Evolutionary conservation across 352 stramenopile species (phyloP).

Genomic region (Hyaloperonospora brassicae): DNA sequence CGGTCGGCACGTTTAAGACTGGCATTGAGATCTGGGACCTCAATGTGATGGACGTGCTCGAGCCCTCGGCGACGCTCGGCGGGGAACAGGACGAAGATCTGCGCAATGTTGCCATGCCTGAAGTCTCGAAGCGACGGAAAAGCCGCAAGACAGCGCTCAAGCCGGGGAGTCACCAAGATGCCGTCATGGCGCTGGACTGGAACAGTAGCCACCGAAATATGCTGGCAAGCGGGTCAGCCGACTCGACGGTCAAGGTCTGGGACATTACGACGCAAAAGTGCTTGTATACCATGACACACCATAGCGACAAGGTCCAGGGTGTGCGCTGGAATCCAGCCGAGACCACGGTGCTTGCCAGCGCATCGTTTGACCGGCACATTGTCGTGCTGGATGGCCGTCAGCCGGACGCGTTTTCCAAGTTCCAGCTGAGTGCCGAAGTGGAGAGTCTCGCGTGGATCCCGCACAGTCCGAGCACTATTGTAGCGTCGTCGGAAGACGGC

Average conservation of each 20-base stretch:
- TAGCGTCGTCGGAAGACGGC: conserved; percentile 92
- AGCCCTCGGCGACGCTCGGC: conserved; percentile 92
- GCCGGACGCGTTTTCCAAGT: conserved; percentile 71
- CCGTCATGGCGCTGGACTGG: conserved; percentile 97
- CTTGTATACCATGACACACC: conserved; percentile 95
- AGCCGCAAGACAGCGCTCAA: conserved; percentile 69
- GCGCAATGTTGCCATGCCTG: conserved; percentile 70
- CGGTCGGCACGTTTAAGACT: conserved; percentile 98
- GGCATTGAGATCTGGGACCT: conserved; percentile 99
- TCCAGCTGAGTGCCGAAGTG: conserved; percentile 77
- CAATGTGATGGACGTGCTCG: conserved; percentile 97
- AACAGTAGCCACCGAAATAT: conserved; percentile 95
- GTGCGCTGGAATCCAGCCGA: conserved; percentile 95
- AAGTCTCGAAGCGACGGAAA: conserved; percentile 70
- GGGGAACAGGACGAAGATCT: conserved; percentile 85
- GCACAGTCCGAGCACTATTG: conserved; percentile 87
- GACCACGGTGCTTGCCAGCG: conserved; percentile 92
- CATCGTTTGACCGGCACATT: conserved; percentile 91
- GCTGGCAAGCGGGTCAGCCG: conserved; percentile 95
- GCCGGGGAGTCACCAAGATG: conserved; percentile 93
- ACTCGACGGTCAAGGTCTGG: conserved; percentile 97
- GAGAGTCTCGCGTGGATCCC: conserved; percentile 93
- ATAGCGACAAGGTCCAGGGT: conserved; percentile 97
- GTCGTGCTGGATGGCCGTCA: conserved; percentile 91
- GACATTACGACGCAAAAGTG: conserved; percentile 89